phyloP scores from a whole-genome alignment of 169 alveolate species.

The Plasmodium knowlesi region DNA sequence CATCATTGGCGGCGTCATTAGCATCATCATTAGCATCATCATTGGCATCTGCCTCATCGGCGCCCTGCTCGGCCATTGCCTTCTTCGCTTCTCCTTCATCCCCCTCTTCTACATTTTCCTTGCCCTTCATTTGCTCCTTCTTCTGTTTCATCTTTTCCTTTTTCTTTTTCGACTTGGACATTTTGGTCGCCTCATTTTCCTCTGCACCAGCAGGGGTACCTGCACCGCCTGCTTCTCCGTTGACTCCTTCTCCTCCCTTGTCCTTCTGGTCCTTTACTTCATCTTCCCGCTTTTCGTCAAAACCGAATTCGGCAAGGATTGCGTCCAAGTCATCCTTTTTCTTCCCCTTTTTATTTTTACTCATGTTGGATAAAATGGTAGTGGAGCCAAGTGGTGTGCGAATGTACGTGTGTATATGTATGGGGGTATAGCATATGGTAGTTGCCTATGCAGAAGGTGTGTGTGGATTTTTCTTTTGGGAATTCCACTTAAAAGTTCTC shows the following conservation, averaged over 20 bases:
- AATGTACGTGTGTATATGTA: background rate
- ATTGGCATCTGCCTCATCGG: background rate
- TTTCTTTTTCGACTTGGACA: constrained; percentile 71
- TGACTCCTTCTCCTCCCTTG: background rate
- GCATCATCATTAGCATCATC: constrained; percentile 11
- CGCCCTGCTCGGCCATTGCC: constrained; percentile 1
- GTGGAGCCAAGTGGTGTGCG: background rate
- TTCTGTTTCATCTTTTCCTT: constrained; percentile 63
- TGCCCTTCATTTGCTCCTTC: constrained; percentile 74
- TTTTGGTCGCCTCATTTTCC: constrained; percentile 20
- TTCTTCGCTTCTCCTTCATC: constrained; percentile 37
- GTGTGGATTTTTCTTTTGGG: background rate
- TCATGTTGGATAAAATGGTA: background rate
- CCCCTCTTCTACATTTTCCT: constrained; percentile 26
- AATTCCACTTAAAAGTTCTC: background rate
- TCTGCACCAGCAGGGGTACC: background rate
- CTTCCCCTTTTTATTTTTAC: constrained; percentile 75
- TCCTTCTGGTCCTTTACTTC: constrained; percentile 68
- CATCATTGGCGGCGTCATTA: constrained; percentile 11
- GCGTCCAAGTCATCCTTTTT: constrained; percentile 57
- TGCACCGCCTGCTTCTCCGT: background rate
- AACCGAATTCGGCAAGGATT: constrained; percentile 38
- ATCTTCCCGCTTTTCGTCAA: constrained; percentile 59
- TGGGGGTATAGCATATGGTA: background rate
- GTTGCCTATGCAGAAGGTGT: background rate